Conservation (phyloP, 2,329 filamentous ascomycete species). For the Orbilia brochopaga region DNA sequence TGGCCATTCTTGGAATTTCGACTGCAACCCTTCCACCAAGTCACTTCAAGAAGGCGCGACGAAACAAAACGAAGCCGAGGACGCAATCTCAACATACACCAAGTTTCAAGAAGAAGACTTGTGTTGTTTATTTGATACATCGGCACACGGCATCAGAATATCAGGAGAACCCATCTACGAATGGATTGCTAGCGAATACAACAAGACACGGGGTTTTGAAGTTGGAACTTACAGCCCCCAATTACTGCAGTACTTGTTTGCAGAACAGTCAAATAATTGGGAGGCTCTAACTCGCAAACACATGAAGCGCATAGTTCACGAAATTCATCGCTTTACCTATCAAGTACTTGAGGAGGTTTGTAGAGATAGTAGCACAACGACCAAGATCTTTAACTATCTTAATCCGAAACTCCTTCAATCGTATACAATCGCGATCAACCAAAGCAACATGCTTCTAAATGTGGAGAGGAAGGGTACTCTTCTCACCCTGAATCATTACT, state of each 20-base stretch:
- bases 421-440: slow-evolving; percentile 8
- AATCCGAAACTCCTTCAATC: slow-evolving; percentile 2
- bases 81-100: background rate
- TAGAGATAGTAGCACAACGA: background rate
- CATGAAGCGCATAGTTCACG: background rate
- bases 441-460: slow-evolving; percentile 5
- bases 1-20: background rate
- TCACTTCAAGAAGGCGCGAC: background rate
- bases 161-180: background rate
- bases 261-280: slow-evolving; percentile 5
- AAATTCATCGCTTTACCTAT: slow-evolving; percentile 2
- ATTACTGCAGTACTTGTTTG: background rate
- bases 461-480: slow-evolving; percentile 5
- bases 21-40: background rate
- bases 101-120: background rate
- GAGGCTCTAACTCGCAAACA: background rate
- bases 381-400: slow-evolving; percentile 11
- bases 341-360: slow-evolving; percentile 8
- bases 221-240: slow-evolving; percentile 4
- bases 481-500: slow-evolving; percentile 5
- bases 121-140: background rate
- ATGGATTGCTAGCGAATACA: background rate
- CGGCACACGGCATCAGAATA: background rate
- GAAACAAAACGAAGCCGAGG: background rate
- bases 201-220: background rate